A percentile compares a stretch with the other conserved stretches of the same genome.
phyloP scores from a whole-genome alignment of 805 yeast species.

The Kurtzmaniella cleridarum region DNA sequence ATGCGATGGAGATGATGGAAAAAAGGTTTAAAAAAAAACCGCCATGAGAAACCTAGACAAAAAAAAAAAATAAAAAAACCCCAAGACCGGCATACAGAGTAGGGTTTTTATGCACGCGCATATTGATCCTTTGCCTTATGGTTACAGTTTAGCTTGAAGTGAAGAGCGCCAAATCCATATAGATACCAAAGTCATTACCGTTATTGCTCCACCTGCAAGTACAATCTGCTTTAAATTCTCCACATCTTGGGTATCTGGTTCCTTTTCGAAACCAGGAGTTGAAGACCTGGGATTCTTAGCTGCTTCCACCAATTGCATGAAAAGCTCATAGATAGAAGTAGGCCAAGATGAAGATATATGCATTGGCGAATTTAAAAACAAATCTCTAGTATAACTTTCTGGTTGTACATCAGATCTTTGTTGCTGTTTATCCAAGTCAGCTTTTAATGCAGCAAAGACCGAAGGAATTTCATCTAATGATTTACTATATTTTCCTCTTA shows the following conservation, averaged over 20 bases:
- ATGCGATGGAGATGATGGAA: no score
- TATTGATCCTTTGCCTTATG: no score
- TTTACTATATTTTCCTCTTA: constrained; percentile 49
- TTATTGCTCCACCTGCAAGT: constrained; percentile 65
- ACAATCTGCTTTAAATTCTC: constrained; percentile 50
- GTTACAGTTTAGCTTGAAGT: constrained; percentile 15
- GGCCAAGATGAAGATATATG: constrained; percentile 92
- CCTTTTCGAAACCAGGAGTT: constrained; percentile 64
- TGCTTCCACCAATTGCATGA: constrained; percentile 83
- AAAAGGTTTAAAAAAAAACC: no score
- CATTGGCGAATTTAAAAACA: constrained; percentile 72
- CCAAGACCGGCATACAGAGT: no score
- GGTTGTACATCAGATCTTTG: constrained; percentile 85
- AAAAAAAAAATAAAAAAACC: no score
- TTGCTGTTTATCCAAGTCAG: constrained; percentile 93
- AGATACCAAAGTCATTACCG: constrained; percentile 58
- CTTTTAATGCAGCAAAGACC: constrained; percentile 87
- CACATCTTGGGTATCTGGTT: constrained; percentile 52
- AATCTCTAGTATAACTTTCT: constrained; percentile 68
- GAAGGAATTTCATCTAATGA: constrained; percentile 66
- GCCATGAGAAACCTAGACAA: no score
- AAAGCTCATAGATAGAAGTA: constrained; percentile 76
- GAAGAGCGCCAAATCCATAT: constrained; percentile 61
- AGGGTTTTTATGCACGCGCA: no score
- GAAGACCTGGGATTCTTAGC: constrained; percentile 73